phyloP scores from a whole-genome alignment of 2,329 filamentous ascomycete genomes.

The Penicillium capsulatum region DNA sequence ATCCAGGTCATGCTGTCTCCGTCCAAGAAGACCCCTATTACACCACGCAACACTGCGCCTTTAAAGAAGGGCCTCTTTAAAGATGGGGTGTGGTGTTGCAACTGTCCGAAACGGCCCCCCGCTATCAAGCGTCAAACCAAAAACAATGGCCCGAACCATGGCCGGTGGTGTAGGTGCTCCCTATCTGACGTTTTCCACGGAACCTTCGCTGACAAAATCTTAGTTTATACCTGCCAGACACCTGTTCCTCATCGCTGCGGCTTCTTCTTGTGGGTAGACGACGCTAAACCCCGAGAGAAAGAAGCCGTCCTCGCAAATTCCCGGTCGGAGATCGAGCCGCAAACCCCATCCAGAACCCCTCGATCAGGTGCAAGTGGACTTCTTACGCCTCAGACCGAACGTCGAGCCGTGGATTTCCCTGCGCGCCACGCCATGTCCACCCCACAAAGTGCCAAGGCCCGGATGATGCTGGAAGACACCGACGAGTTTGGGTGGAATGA shows the following conservation, averaged over 20 bases:
- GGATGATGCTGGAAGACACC: slow-evolving; percentile 32
- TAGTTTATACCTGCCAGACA: slow-evolving; percentile 57
- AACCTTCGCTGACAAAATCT: background rate
- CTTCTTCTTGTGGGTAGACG: slow-evolving; percentile 60
- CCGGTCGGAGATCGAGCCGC: slow-evolving; percentile 40
- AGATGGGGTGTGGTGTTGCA: slow-evolving; percentile 50
- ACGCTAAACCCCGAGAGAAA: slow-evolving; percentile 54
- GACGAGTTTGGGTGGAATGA: slow-evolving; percentile 39
- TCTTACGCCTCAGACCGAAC: slow-evolving; percentile 34
- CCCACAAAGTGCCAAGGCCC: slow-evolving; percentile 26
- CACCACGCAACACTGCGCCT: slow-evolving; percentile 22
- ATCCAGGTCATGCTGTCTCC: slow-evolving; percentile 23
- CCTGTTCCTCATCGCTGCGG: slow-evolving; percentile 47
- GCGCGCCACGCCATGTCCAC: slow-evolving; percentile 15
- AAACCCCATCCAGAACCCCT: slow-evolving; percentile 5
- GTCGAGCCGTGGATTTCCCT: slow-evolving; percentile 12
- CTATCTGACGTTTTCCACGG: slow-evolving; percentile 2
- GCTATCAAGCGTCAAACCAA: slow-evolving; percentile 55
- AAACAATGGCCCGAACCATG: slow-evolving; percentile 55
- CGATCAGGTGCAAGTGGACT: slow-evolving; percentile 28
- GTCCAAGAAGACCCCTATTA: slow-evolving; percentile 11
- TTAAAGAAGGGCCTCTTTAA: slow-evolving; percentile 39
- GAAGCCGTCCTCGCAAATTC: slow-evolving; percentile 49
- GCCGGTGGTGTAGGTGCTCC: slow-evolving; percentile 47
- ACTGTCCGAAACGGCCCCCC: slow-evolving; percentile 53